Evolutionary conservation across 257 asterid species (phyloP).

Genomic region (Nicotiana benthamiana): DNA sequence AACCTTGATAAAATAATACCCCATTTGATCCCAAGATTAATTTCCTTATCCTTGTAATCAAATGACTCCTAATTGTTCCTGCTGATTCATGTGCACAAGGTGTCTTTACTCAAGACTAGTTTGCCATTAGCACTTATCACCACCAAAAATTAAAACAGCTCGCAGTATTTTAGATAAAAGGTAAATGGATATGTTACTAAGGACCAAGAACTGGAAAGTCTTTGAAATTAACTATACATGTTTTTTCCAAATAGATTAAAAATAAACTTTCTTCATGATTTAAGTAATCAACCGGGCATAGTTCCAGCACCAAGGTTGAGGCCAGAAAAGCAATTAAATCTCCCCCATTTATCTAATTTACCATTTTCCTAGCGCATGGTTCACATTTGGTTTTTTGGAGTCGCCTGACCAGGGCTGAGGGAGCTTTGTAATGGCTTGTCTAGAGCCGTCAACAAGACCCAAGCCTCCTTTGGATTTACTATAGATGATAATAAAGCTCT

Average conservation of each 20-base stretch:
- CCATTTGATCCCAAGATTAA: too few relatives aligned
- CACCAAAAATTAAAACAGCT: background rate
- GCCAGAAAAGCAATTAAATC: background rate
- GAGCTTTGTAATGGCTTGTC: background rate
- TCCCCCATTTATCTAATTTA: background rate
- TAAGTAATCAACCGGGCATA: background rate
- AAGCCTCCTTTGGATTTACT: background rate
- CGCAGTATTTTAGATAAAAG: background rate
- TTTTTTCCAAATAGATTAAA: background rate
- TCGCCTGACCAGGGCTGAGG: background rate
- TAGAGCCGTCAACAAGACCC: background rate
- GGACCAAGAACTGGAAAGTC: background rate
- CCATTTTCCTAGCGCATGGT: background rate
- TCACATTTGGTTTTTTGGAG: background rate
- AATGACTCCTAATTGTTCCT: background rate
- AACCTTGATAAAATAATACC: too few relatives aligned
- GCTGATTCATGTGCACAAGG: background rate
- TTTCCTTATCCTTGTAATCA: too few relatives aligned
- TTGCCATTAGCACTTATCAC: background rate
- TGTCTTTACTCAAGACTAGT: background rate
- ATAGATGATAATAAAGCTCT: background rate
- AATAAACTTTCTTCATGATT: background rate
- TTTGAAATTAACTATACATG: background rate
- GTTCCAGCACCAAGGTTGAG: background rate
- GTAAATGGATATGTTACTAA: background rate